Conservation (phyloP, 1,284 basidiomycete genomes). For the Cryptococcus jaspeensis region DNA sequence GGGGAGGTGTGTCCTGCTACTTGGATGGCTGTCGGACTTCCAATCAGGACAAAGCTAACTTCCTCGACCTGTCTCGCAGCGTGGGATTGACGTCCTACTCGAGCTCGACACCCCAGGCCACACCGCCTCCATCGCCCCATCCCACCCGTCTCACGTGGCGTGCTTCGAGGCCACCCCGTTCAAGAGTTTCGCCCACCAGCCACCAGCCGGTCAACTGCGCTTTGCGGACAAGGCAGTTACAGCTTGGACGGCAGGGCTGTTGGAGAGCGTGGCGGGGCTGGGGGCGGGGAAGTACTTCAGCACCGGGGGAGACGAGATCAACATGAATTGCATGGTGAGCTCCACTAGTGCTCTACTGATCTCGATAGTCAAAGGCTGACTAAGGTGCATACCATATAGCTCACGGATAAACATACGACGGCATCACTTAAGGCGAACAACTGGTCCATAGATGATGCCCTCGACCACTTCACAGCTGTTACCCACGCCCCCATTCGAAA, state of each 20-base stretch:
- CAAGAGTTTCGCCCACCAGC: slow-evolving; percentile 62
- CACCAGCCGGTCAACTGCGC: slow-evolving; percentile 77
- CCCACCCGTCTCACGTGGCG: slow-evolving; percentile 71
- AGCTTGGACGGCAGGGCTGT: slow-evolving; percentile 56
- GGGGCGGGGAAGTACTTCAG: slow-evolving; percentile 59
- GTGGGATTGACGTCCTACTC: slow-evolving; percentile 75
- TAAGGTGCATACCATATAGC: slow-evolving; percentile 13
- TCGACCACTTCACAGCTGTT: slow-evolving; percentile 62
- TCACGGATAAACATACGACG: slow-evolving; percentile 61
- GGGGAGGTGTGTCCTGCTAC: slow-evolving; percentile 56
- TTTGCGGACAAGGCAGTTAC: slow-evolving; percentile 58
- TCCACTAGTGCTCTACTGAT: background rate
- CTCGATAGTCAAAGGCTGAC: background rate
- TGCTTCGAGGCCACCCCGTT: slow-evolving; percentile 66
- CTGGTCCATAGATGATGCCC: slow-evolving; percentile 62
- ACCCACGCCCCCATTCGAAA: slow-evolving; percentile 56
- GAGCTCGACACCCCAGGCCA: slow-evolving; percentile 81
- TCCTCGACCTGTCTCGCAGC: slow-evolving; percentile 47
- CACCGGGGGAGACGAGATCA: slow-evolving; percentile 82
- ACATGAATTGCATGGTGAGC: slow-evolving; percentile 63
- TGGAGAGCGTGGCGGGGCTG: slow-evolving; percentile 41
- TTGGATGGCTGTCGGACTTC: background rate
- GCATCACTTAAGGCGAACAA: slow-evolving; percentile 56
- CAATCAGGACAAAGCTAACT: background rate
- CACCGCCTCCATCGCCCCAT: slow-evolving; percentile 64